Evolutionary conservation across 192 early-diverging fungal genomes (phyloP).

Genomic region (Backusella tarrabulga): DNA sequence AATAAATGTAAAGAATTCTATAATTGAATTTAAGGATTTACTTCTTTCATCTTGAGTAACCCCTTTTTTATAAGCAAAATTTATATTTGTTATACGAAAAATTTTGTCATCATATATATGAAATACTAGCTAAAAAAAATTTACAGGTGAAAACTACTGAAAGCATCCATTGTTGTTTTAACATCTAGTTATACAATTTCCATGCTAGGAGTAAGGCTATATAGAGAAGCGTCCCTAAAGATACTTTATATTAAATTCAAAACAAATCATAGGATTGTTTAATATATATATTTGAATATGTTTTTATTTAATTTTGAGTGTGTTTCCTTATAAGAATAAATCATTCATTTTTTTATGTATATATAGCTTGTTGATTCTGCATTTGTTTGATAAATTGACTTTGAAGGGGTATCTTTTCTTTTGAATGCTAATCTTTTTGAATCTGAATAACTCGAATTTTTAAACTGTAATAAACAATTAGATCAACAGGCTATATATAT

Average conservation of each 20-base stretch:
- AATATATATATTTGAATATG: background rate
- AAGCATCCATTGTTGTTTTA: background rate
- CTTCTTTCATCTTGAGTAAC: background rate
- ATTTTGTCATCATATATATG: no score
- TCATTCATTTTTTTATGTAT: background rate
- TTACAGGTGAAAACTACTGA: background rate
- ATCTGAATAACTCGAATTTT: background rate
- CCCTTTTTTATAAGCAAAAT: background rate
- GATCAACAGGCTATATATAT: background rate
- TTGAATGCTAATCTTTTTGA: background rate
- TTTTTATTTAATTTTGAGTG: background rate
- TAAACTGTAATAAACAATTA: background rate
- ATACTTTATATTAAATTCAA: background rate
- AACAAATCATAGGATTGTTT: background rate
- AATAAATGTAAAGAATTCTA: background rate
- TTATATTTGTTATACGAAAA: no score
- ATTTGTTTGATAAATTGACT: background rate
- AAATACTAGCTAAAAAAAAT: background rate
- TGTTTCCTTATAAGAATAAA: background rate
- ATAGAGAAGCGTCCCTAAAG: no score
- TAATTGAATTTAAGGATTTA: background rate
- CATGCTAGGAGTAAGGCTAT: no score
- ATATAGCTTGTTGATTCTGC: background rate
- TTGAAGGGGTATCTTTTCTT: background rate
- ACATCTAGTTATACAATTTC: no score